Conservation (phyloP, 2,329 filamentous ascomycete genomes). For the Fusarium sp. region DNA sequence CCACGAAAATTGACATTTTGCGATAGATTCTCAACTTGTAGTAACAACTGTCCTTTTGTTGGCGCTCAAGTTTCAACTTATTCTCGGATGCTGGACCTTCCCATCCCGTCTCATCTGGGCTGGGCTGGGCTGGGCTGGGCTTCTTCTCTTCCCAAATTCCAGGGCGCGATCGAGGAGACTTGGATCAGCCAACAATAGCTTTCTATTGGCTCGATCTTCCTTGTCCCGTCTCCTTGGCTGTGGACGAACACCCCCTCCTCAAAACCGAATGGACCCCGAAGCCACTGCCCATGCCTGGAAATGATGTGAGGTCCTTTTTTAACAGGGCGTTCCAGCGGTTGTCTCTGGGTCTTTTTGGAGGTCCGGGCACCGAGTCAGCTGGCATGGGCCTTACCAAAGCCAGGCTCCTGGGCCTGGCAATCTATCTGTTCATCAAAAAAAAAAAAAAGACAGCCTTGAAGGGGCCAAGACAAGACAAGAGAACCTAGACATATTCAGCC, state of each 20-base stretch:
- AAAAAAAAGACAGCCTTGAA: neutral
- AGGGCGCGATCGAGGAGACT: slow-evolving; percentile 5
- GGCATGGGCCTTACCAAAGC: slow-evolving; percentile 36
- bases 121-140: neutral
- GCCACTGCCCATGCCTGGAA: slow-evolving; percentile 1
- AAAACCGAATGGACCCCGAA: slow-evolving; percentile 18
- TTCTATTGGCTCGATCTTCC: slow-evolving; percentile 26
- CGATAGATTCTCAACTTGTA: slow-evolving; percentile 8
- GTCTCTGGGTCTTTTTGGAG: slow-evolving; percentile 30
- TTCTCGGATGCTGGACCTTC: slow-evolving; percentile 32
- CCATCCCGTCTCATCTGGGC: slow-evolving; percentile 2
- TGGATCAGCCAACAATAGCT: slow-evolving; percentile 9
- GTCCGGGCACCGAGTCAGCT: slow-evolving; percentile 36
- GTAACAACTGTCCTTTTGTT: slow-evolving; percentile 1
- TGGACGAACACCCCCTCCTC: slow-evolving; percentile 34
- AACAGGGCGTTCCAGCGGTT: slow-evolving; percentile 15
- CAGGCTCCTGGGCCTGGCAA: slow-evolving; percentile 44
- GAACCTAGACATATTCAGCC: slow-evolving; percentile 12
- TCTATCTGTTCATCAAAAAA: neutral
- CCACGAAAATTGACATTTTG: neutral
- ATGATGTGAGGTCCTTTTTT: neutral
- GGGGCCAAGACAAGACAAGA: neutral
- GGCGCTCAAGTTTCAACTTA: neutral
- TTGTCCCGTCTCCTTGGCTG: slow-evolving; percentile 41
- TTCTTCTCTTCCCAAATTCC: neutral